Evolutionary conservation across 805 yeast species (phyloP), one percentile per base, ranked within the genome.

Genomic region (Blastobotrys muscicola): DNA sequence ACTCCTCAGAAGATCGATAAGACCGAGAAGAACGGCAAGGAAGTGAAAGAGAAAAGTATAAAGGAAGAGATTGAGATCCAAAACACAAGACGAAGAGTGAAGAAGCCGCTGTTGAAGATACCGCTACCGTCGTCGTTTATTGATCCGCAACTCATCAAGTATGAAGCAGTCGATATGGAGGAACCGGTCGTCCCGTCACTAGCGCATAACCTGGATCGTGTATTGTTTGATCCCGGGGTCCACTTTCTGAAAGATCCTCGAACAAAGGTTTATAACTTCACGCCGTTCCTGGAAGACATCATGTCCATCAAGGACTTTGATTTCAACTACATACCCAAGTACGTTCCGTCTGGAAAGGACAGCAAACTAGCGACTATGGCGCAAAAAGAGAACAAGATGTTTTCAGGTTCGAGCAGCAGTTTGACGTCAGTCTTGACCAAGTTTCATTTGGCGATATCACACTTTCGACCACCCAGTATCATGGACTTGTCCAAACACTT

Each of bases 361-460:
- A 47, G 56, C 9, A 55, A 55, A 0, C 66, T 90, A 38, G 53
- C 73, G 1, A 42, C 66, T 3, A 59, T 82, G 8, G 79, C 90
- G 0, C 50, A 53, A 6, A 48, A 59, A 11, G 26, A 56, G 6
- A 51, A 55, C 12, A 48, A 48, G 29, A 57, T 60, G 44, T 90
- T 70, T 57, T 75, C 74, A 45, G 83, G 94, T 1, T 86, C 96
- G 1, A 87, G 97, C 0, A 83, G 94, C 13, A 83, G 95, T 1
- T 74, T 90, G 84, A 89, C 97, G 0, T 70, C 80, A 1, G 63
- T 80, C 0, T 68, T 90, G 37, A 69, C 79, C 2, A 94, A 87
- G 40, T 66, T 90, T 46, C 96, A 92, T 62, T 70, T 69, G 46
- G 64, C 85, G 8, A 57, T 92, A 33, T 77, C 85, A 6, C 78